Conservation (phyloP, 2,329 filamentous ascomycete genomes). For the Fusarium sp. region DNA sequence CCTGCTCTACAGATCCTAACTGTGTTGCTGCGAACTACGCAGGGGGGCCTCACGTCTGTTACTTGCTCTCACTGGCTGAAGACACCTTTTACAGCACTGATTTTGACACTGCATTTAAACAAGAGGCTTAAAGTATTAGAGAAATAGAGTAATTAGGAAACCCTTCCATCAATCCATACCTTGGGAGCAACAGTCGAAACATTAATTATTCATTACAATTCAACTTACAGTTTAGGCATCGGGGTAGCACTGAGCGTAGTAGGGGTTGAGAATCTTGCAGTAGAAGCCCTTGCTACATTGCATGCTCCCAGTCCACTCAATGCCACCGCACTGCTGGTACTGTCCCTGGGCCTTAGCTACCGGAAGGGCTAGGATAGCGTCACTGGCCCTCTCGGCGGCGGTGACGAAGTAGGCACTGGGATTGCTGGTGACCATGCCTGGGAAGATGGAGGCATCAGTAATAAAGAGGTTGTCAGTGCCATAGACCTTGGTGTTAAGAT, state of each 20-base stretch:
- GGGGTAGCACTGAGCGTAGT: slow-evolving; percentile 18
- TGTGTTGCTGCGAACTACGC: no score
- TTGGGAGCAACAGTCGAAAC: no score
- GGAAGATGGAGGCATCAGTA: slow-evolving; percentile 16
- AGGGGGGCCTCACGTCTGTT: no score
- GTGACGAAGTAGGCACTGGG: slow-evolving; percentile 13
- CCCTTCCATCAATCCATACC: no score
- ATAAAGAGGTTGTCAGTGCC: slow-evolving; percentile 23
- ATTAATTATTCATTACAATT: no score
- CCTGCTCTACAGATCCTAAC: no score
- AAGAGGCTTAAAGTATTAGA: no score
- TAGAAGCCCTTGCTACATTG: slow-evolving; percentile 16
- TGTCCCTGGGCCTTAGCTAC: slow-evolving; percentile 11
- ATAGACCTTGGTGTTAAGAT: slow-evolving; percentile 23
- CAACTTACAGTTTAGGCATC: background rate
- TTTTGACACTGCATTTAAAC: no score
- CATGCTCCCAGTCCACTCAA: slow-evolving; percentile 12
- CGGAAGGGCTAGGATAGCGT: slow-evolving; percentile 13
- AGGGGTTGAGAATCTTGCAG: slow-evolving; percentile 10
- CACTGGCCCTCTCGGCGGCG: slow-evolving; percentile 7
- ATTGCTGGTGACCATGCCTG: slow-evolving; percentile 14
- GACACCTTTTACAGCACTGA: no score
- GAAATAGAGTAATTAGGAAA: no score
- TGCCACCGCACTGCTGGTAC: slow-evolving; percentile 18
- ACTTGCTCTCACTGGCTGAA: no score